phyloP scores from a whole-genome alignment of 129 eudicot genomes.

The Oenanthe sinensis region DNA sequence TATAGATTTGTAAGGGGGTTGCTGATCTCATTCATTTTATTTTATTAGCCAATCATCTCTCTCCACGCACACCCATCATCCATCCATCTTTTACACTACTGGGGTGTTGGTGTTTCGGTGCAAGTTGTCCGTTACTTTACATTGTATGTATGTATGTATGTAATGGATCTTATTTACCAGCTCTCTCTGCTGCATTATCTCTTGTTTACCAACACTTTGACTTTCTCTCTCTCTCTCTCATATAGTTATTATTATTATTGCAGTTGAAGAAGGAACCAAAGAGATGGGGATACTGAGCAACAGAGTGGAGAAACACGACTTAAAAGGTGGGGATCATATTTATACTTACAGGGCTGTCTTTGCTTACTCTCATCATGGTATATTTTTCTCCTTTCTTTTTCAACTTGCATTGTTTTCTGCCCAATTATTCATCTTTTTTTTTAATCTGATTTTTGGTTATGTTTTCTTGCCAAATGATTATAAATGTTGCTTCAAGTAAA shows the following conservation, averaged over 20 bases:
- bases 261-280: constrained; percentile 3
- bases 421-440: too few species aligned
- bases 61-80: constrained; percentile 15
- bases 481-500: background rate
- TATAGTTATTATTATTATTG: background rate
- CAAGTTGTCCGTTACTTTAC: constrained; percentile 6
- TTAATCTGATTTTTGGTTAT: too few species aligned
- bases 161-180: constrained; percentile 8
- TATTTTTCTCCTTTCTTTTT: background rate
- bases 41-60: constrained; percentile 37
- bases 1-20: constrained; percentile 21
- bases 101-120: constrained; percentile 11
- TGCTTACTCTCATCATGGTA: constrained; percentile 97
- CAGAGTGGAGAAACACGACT: constrained; percentile 71
- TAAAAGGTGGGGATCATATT: constrained; percentile 87
- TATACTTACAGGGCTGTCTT: constrained; percentile 95
- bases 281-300: constrained; percentile 78
- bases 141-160: background rate
- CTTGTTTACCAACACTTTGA: constrained; percentile 4
- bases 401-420: background rate
- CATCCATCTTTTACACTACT: background rate
- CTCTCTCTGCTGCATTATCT: background rate
- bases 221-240: background rate
- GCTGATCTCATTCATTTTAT: constrained; percentile 25
- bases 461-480: background rate